These are phyloP conservation scores for Lasiodiplodia sp. DNA, from an alignment of 2,329 filamentous ascomycete species.

Conservation along the genomic window DNA sequence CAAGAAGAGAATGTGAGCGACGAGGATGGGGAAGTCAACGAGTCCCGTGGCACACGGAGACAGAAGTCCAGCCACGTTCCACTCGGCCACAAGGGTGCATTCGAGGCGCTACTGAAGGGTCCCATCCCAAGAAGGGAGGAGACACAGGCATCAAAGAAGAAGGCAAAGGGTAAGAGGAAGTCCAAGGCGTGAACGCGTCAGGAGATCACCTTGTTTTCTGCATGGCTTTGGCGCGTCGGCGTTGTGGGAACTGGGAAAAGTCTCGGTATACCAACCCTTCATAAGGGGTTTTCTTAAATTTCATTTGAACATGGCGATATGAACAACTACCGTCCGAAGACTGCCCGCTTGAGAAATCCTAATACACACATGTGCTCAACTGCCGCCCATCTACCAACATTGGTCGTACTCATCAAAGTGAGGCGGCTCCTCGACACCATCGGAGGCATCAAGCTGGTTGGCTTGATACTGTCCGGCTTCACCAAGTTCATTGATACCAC, in stretches of 20 bases:
- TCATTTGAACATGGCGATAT: background rate
- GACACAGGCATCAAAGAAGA: constrained; percentile 13
- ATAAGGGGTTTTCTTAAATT: background rate
- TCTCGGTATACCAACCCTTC: constrained; percentile 3
- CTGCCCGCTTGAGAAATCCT: background rate
- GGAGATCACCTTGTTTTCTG: background rate
- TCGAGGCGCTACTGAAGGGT: constrained; percentile 30
- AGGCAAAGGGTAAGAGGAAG: constrained; percentile 22
- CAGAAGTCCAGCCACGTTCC: constrained; percentile 29
- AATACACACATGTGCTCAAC: background rate
- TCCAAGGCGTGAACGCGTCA: background rate
- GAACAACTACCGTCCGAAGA: background rate
- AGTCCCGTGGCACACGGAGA: constrained; percentile 4
- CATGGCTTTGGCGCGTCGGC: constrained; percentile 15
- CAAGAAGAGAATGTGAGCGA: background rate
- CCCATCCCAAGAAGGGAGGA: constrained; percentile 29
- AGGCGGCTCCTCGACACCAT: background rate
- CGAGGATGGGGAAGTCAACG: background rate
- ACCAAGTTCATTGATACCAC: too few species aligned
- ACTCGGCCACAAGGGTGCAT: constrained; percentile 29
- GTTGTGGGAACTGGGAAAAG: background rate
- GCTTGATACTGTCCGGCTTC: too few species aligned
- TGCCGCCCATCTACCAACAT: background rate
- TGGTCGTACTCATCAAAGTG: background rate
- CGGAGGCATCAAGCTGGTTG: background rate